Evolutionary conservation across 2,329 filamentous ascomycete species (phyloP).

Genomic region (Talaromyces funiculosus): DNA sequence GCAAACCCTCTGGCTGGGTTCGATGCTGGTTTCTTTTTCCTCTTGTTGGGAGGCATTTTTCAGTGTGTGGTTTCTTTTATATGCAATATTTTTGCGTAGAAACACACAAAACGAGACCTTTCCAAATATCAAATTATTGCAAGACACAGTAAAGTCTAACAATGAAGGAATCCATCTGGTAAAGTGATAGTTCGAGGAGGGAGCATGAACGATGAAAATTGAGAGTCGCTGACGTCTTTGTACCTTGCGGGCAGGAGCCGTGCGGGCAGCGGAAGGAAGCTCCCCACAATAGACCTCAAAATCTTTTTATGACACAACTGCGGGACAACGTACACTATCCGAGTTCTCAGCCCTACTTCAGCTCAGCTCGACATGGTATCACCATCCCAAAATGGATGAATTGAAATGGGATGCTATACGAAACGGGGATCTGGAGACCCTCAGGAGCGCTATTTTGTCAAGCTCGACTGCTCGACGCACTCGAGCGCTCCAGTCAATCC

Average conservation of each 20-base stretch:
- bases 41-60: constrained; percentile 65
- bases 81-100: neutral
- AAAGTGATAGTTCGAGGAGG: neutral
- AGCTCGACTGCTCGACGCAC: constrained; percentile 39
- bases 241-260: constrained; percentile 18
- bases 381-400: constrained; percentile 36
- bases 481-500: constrained; percentile 39
- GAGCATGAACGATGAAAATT: neutral
- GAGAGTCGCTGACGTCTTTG: constrained; percentile 14
- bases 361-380: constrained; percentile 24
- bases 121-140: neutral
- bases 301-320: constrained; percentile 34
- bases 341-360: constrained; percentile 15
- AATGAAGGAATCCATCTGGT: neutral
- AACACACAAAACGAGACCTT: neutral
- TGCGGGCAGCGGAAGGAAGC: constrained; percentile 16
- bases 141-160: neutral
- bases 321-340: constrained; percentile 22
- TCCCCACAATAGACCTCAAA: constrained; percentile 27
- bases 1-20: constrained; percentile 92
- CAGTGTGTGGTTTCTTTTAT: neutral
- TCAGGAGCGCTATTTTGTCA: constrained; percentile 36
- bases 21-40: constrained; percentile 83
- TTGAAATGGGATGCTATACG: constrained; percentile 42
- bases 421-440: constrained; percentile 35